These are phyloP conservation scores for Coemansia sp. DNA, from an alignment of 192 early-diverging fungal species.

Conservation along the genomic window DNA sequence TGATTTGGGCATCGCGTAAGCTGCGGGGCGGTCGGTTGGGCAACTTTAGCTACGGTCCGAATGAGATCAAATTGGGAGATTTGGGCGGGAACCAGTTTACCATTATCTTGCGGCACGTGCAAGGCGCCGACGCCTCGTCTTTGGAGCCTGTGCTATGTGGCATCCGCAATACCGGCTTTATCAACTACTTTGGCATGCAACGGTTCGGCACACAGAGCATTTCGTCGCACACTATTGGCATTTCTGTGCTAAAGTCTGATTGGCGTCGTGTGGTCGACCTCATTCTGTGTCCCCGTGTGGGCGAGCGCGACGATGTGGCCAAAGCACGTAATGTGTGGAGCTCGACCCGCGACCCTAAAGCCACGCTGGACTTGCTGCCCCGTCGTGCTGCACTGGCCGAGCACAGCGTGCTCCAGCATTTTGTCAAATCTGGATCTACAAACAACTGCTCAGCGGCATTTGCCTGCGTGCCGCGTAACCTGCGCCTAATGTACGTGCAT, in stretches of 20 bases:
- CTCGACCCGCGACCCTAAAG: constrained; percentile 60
- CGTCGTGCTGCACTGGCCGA: constrained; percentile 67
- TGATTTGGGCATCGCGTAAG: constrained; percentile 17
- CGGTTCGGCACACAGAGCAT: constrained; percentile 88
- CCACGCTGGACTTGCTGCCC: constrained; percentile 68
- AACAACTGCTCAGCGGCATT: constrained; percentile 65
- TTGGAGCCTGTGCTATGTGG: constrained; percentile 63
- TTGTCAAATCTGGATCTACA: constrained; percentile 49
- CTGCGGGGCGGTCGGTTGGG: constrained; percentile 58
- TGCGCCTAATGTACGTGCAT: constrained; percentile 92
- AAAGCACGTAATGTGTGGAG: constrained; percentile 72
- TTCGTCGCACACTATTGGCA: constrained; percentile 78
- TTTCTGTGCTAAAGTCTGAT: constrained; percentile 67
- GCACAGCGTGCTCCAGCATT: constrained; percentile 62
- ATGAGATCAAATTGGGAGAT: constrained; percentile 79
- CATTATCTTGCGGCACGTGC: constrained; percentile 70
- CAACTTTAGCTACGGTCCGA: constrained; percentile 69
- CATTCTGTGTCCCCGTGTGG: constrained; percentile 78
- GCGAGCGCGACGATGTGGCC: constrained; percentile 63
- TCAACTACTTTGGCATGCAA: constrained; percentile 99
- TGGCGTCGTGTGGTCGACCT: constrained; percentile 75
- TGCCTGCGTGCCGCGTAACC: constrained; percentile 73
- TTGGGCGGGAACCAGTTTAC: constrained; percentile 87
- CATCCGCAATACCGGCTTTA: constrained; percentile 75
- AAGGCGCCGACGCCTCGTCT: constrained; percentile 51